phyloP scores from a whole-genome alignment of 2,329 filamentous ascomycete species.

The Alternaria sp. region DNA sequence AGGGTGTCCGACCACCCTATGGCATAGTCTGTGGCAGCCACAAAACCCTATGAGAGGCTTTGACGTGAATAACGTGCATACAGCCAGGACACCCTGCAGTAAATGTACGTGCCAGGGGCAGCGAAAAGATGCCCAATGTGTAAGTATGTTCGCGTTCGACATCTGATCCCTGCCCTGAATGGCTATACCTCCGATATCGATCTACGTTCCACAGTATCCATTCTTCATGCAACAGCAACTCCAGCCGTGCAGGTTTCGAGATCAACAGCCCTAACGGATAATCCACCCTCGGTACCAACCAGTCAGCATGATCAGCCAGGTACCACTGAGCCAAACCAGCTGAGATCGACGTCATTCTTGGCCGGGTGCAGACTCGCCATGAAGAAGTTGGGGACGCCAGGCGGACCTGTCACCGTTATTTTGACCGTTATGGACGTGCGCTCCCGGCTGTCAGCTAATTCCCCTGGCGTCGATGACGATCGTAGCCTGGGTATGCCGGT shows the following conservation, averaged over 20 bases:
- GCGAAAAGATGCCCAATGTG: conserved; percentile 10
- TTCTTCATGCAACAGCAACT: conserved; percentile 21
- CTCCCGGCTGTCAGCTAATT: conserved; percentile 3
- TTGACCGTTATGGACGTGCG: conserved; percentile 14
- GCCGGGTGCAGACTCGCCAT: conserved; percentile 15
- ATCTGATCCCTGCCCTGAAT: conserved; percentile 28
- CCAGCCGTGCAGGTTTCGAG: conserved; percentile 28
- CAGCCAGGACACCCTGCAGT: neutral
- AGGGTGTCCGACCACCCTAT: conserved; percentile 4
- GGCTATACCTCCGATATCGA: conserved; percentile 32
- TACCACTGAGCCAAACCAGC: conserved; percentile 32
- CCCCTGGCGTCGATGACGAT: conserved; percentile 29
- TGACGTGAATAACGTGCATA: conserved; percentile 3
- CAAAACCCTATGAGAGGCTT: conserved; percentile 6
- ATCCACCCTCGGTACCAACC: conserved; percentile 18
- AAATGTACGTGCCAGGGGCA: conserved; percentile 12
- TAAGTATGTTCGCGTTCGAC: neutral
- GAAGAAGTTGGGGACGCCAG: conserved; percentile 18
- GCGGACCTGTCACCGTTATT: conserved; percentile 23
- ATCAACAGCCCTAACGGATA: conserved; percentile 29
- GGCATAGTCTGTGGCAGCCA: neutral
- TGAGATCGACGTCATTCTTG: conserved; percentile 37
- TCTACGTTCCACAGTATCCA: conserved; percentile 25
- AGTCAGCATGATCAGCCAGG: conserved; percentile 21
- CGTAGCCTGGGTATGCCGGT: conserved; percentile 14